Percentiles rank a stretch among this genome's conserved stretches.
phyloP scores from a whole-genome alignment of 2,329 filamentous ascomycete species.

The Chalaropsis ovoidea region DNA sequence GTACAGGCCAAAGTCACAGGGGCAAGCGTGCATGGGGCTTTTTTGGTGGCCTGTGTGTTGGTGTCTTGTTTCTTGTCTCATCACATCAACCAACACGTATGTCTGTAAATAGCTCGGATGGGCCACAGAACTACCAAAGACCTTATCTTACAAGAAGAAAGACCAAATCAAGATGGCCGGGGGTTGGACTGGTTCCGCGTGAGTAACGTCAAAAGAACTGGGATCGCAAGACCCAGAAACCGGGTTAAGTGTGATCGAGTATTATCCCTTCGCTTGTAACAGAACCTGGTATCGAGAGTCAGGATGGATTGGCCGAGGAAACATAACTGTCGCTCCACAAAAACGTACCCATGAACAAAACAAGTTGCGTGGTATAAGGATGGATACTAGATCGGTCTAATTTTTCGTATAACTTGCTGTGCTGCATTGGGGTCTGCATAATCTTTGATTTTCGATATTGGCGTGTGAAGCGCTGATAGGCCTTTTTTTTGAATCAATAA shows the following conservation, averaged over 20 bases:
- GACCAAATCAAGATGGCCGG: not conserved
- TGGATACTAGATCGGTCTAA: not conserved
- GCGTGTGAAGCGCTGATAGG: not conserved
- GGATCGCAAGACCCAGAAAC: conserved; percentile 10
- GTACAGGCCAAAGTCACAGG: not conserved
- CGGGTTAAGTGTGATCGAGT: conserved; percentile 5
- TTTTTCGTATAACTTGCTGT: not conserved
- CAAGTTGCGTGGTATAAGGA: not conserved
- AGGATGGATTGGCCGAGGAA: conserved; percentile 13
- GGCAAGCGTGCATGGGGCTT: not conserved
- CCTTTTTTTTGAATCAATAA: too few relatives aligned
- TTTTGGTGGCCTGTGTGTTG: not conserved
- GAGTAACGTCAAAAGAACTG: not conserved
- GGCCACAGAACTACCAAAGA: not conserved
- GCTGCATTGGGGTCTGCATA: not conserved
- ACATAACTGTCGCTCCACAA: conserved; percentile 6
- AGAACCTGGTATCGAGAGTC: conserved; percentile 3
- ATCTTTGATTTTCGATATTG: not conserved
- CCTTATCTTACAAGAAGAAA: not conserved
- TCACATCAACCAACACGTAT: not conserved
- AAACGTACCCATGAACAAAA: not conserved
- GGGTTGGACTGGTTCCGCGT: not conserved
- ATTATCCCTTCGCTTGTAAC: conserved; percentile 3
- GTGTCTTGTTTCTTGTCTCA: conserved; percentile 4
- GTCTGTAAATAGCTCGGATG: not conserved